Conservation (phyloP, 768 basidiomycete genomes). For the Pisolithus tinctorius region DNA sequence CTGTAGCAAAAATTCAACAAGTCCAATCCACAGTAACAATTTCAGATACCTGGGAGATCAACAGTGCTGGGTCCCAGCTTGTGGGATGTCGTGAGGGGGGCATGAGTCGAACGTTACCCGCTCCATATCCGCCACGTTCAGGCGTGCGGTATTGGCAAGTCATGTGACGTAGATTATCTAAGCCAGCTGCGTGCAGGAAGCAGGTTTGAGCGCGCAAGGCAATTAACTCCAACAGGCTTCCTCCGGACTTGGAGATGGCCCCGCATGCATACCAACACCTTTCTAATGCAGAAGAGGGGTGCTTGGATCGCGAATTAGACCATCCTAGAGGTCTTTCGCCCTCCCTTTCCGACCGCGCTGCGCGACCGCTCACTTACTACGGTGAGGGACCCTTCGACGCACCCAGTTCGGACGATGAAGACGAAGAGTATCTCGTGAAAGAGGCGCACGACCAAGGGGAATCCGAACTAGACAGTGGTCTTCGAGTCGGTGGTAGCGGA, state of each 20-base stretch:
- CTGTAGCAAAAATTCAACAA: slow-evolving; percentile 35
- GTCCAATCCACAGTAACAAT: not conserved
- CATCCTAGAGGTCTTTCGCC: slow-evolving; percentile 1
- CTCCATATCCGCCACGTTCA: no score
- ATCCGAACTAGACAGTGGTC: slow-evolving; percentile 23
- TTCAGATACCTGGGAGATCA: slow-evolving; percentile 70
- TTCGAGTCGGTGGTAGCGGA: slow-evolving; percentile 30
- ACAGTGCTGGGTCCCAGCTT: slow-evolving; percentile 86
- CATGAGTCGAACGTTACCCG: slow-evolving; percentile 17
- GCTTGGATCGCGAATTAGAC: slow-evolving; percentile 6
- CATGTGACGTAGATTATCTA: not conserved
- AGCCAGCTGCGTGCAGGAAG: not conserved
- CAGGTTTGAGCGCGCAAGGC: no score
- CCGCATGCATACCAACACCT: slow-evolving; percentile 25
- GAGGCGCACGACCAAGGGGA: slow-evolving; percentile 28
- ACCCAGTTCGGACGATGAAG: slow-evolving; percentile 75
- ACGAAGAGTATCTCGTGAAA: slow-evolving; percentile 40
- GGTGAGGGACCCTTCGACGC: slow-evolving; percentile 72
- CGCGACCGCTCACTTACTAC: slow-evolving; percentile 48
- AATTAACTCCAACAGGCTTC: not conserved
- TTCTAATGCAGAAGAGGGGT: slow-evolving; percentile 20
- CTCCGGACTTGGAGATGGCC: slow-evolving; percentile 18
- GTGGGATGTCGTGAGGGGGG: slow-evolving; percentile 31
- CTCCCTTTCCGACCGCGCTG: slow-evolving; percentile 5
- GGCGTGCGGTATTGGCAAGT: no score